Evolutionary conservation across 768 basidiomycete genomes (phyloP), one percentile per base, ranked within the genome.

Genomic region (Boletus rubropictus): DNA sequence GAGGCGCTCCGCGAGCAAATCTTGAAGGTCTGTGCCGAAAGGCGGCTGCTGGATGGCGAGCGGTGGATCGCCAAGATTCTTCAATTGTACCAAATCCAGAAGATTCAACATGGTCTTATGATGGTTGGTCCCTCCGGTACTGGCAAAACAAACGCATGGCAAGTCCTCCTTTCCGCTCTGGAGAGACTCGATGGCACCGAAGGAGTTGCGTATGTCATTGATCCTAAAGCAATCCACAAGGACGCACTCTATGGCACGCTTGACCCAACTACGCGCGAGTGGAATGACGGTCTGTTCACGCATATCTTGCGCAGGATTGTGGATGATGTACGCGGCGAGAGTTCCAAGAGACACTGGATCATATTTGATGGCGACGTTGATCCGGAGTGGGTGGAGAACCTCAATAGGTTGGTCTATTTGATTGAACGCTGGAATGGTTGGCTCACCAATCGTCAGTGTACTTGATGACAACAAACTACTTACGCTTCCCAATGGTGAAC

Each of bases 281-380:
- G 96, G 96, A 98, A 93, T 49, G 96, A 99, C 63, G 95, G 96
- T 46, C 74, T 99, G 3, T 99, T 99, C 73, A 99, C 96, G 4
- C 93, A 97, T 62, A 89, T 97, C 39, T 73, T 99, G 46, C 84
- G 96, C 43, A 98, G 95, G 69, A 99, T 98, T 52, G 91, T 98
- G 41, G 96, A 99, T 60, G 92, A 98, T 62, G 95, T 97, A 35
- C 89, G 96, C 60, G 96, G 96, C 15, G 96, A 98, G 69, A 96
- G 91, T 64, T 77, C 81, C 15, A 97, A 95, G 71, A 74, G 96
- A 27, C 96, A 98, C 62, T 99, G 95, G 96, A 99, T 99, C 57
- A 88, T 99, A 50, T 99, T 99, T 53, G 96, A 99, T 61, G 96
- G 96, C 48, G 96, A 99, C 58, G 96, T 99, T 35, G 96, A 99